Evolutionary conservation across 306 rosid genomes (phyloP), one percentile per base, ranked within the genome.

Genomic region (Malus asiatica): DNA sequence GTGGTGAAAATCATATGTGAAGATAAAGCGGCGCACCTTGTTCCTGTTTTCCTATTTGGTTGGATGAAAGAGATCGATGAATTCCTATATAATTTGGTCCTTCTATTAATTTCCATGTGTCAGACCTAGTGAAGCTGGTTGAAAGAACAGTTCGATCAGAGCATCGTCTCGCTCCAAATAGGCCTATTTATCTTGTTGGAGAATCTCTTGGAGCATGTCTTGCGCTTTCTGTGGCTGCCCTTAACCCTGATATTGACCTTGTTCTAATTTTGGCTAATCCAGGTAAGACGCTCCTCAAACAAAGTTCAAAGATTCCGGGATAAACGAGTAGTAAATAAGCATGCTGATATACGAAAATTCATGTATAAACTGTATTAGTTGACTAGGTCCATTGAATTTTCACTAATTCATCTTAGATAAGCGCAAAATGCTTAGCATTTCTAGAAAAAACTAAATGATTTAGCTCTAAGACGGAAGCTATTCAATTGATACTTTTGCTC

Each of bases 151-250:
- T 95, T 6, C 86, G 52, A 68, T 80, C 87, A 27, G 93, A 90
- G 86, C 65, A 88, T 77, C 44, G 76, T 29, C 84, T 60, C 29
- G 85, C 89, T 11, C 93, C 96, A 12, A 86, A 79, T 33, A 89
- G 88, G 71, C 99, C 99, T 63, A 88, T 95, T 76, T 95, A 95
- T 83, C 90, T 95, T 52, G 87, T 87, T 25, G 97, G 97, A 82
- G 96, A 95, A 69, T 90, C 96, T 44, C 45, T 95, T 68, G 97
- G 99, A 79, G 97, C 87, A 55, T 92, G 97, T 81, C 89, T 95
- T 46, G 97, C 97, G 18, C 86, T 95, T 22, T 87, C 92, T 30
- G 93, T 90, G 79, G 97, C 96, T 11, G 97, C 99, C 65, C 83
- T 73, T 55, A 95, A 87, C 86, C 90, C 91, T 55, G 80, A 88